Evolutionary conservation across 176 grass and related monocot genomes (phyloP).

Genomic region (Aegilops sharonensis): DNA sequence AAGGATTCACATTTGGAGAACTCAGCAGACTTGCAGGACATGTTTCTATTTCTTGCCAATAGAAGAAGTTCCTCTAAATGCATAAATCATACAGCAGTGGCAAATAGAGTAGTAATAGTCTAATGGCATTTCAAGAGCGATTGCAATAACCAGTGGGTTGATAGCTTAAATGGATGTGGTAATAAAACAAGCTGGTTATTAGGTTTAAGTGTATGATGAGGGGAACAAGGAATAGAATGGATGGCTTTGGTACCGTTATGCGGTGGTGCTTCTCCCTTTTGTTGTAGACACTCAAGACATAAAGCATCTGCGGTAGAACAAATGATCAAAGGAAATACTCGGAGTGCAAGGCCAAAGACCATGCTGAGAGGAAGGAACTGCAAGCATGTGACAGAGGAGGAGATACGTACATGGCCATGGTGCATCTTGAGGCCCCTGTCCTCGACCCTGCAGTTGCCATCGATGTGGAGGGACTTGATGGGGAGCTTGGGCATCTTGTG

Average conservation of each 20-base stretch:
- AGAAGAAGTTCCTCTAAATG: not conserved
- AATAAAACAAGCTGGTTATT: not conserved
- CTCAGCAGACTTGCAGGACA: not conserved
- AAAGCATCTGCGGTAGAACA: constrained; percentile 64
- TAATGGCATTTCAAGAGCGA: not conserved
- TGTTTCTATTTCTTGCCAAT: not conserved
- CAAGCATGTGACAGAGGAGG: not conserved
- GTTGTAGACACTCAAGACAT: constrained; percentile 91
- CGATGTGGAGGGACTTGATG: constrained; percentile 88
- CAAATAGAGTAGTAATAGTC: not conserved
- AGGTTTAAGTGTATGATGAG: not conserved
- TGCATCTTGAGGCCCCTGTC: constrained; percentile 93
- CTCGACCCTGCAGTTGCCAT: constrained; percentile 95
- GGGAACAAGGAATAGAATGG: not conserved
- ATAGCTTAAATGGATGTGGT: not conserved
- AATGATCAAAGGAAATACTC: not conserved
- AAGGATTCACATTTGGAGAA: not conserved
- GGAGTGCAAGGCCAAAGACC: not conserved
- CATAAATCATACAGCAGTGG: not conserved
- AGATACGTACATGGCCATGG: constrained; percentile 63
- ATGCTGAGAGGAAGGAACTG: not conserved
- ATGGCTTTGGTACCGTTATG: constrained; percentile 48
- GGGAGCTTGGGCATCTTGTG: constrained; percentile 78
- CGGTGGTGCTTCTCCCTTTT: constrained; percentile 93
- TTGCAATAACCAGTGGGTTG: not conserved